Evolutionary conservation across 2,329 filamentous ascomycete species (phyloP), one percentile per base, ranked within the genome.

Genomic region (Boeremia lycopersici): DNA sequence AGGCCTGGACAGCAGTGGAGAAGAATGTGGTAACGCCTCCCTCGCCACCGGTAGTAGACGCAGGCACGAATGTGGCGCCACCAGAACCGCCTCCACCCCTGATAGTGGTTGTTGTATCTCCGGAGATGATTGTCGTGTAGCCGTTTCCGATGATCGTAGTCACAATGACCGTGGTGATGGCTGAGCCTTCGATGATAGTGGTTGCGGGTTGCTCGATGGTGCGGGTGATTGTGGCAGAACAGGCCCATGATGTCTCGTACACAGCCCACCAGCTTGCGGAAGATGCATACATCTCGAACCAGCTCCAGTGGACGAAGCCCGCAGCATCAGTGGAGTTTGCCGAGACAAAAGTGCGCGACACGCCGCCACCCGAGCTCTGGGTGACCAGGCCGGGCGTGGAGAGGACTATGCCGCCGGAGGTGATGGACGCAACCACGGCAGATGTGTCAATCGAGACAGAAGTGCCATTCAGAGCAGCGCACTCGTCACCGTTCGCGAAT

Each of bases 251-350:
- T 1, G 65, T 67, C 13, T 47, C 53, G 33, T 68, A 71, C 1
- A 66, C 61, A 8, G 54, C 67, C 39, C 46, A 64, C 69, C 68
- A 73, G 12, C 53, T 63, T 19, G 61, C 67, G 1, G 67, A 70
- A 4, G 70, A 71, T 6, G 61, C 65, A 29, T 62, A 67, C 0
- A 64, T 30, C 6, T 60, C 49, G 40, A 57, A 64, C 64, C 66
- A 70, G 41, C 57, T 65, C 48, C 54, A 70, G 43, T 62, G 57
- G 12, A 64, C 56, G 38, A 44, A 62, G n/a, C 67, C 68, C 23
- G 44, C 36, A 7, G 62, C 49, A 15, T 60, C 64, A 3, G 68
- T 71, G 3, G 54, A 65, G 25, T 58, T 61, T 25, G 61, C 54
- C 0, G 68, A 68, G 19, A 65, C 59, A 40, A 56, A 65, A 2